Evolutionary conservation across 2,329 filamentous ascomycete species (phyloP).

Genomic region (Tothia fuscella): DNA sequence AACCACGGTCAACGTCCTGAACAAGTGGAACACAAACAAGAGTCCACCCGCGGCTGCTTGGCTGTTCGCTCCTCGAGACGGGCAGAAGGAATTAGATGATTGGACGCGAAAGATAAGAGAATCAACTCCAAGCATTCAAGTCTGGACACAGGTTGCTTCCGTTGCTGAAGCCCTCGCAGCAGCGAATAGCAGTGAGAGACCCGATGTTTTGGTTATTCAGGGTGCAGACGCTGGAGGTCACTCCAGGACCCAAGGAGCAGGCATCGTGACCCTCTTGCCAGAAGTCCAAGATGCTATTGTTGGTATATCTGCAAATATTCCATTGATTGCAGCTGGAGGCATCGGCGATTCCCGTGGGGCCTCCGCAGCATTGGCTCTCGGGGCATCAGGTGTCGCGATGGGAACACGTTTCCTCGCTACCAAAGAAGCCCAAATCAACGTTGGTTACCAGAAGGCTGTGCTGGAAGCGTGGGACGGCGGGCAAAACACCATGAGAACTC

Average conservation of each 20-base stretch:
- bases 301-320: slow-evolving; percentile 16
- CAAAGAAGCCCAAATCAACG: slow-evolving; percentile 33
- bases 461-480: slow-evolving; percentile 38
- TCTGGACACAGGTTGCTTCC: slow-evolving; percentile 52
- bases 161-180: slow-evolving; percentile 42
- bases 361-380: slow-evolving; percentile 43
- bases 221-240: slow-evolving; percentile 54
- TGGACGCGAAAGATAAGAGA: slow-evolving; percentile 22
- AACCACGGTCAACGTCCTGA: slow-evolving; percentile 33
- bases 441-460: slow-evolving; percentile 36
- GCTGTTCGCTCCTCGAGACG: slow-evolving; percentile 50
- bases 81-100: slow-evolving; percentile 21
- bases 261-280: slow-evolving; percentile 45
- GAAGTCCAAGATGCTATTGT: slow-evolving; percentile 42
- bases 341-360: slow-evolving; percentile 45
- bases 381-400: slow-evolving; percentile 42
- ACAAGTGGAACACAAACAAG: slow-evolving; percentile 38
- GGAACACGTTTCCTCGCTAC: slow-evolving; percentile 52
- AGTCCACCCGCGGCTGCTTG: slow-evolving; percentile 53
- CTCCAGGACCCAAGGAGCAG: slow-evolving; percentile 41
- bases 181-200: slow-evolving; percentile 12
- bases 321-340: slow-evolving; percentile 46
- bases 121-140: slow-evolving; percentile 27
- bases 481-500: slow-evolving; percentile 36
- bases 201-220: slow-evolving; percentile 50